Evolutionary conservation across 2,329 filamentous ascomycete species (phyloP).

Genomic region (Paracorniculantispora psalliotae): DNA sequence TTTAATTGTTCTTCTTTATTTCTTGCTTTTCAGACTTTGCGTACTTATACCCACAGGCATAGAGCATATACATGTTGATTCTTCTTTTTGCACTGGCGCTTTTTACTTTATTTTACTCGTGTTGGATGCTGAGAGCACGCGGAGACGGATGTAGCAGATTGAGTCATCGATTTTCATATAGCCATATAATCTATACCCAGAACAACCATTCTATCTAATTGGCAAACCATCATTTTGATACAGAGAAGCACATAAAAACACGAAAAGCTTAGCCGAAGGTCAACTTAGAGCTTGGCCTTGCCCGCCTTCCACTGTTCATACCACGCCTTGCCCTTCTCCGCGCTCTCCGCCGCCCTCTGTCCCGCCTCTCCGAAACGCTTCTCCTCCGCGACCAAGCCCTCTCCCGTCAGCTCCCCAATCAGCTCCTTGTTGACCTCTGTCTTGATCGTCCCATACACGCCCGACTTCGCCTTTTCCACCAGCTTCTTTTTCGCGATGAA

Average conservation of each 20-base stretch:
- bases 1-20: no score
- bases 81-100: not conserved
- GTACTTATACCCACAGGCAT: slow-evolving; percentile 8
- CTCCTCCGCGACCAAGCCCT: slow-evolving; percentile 46
- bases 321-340: slow-evolving; percentile 41
- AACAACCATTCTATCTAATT: not conserved
- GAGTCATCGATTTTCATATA: not conserved
- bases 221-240: not conserved
- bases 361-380: slow-evolving; percentile 39
- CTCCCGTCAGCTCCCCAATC: slow-evolving; percentile 51
- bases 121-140: not conserved
- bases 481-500: slow-evolving; percentile 58
- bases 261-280: no score
- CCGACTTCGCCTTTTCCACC: slow-evolving; percentile 55
- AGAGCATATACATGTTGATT: slow-evolving; percentile 7
- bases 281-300: slow-evolving; percentile 33
- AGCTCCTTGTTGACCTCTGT: slow-evolving; percentile 69
- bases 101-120: not conserved
- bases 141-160: not conserved
- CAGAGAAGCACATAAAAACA: no score
- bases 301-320: slow-evolving; percentile 43
- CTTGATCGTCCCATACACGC: slow-evolving; percentile 68
- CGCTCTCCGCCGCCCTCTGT: slow-evolving; percentile 36
- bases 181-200: not conserved
- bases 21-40: slow-evolving; percentile 8